These are phyloP conservation scores for Fusarium sarcochroum DNA, from an alignment of 2,329 filamentous ascomycete genomes.

Conservation along the genomic window DNA sequence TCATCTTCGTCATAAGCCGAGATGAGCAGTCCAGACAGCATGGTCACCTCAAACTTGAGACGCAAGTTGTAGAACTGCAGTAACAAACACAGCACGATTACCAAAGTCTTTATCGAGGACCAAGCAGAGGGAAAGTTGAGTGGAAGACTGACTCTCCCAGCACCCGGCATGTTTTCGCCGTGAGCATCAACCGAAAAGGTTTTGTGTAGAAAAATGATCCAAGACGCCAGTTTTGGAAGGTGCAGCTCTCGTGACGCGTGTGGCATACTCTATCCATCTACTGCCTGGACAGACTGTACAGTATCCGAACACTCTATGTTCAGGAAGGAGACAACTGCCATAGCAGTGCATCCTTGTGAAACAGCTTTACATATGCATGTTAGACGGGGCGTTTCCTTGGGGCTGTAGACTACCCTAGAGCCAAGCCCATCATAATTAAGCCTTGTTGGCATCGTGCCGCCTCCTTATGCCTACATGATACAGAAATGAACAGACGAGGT, in stretches of 20 bases:
- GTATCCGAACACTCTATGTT: not conserved
- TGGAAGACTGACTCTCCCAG: not conserved
- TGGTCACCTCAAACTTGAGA: not conserved
- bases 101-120: not conserved
- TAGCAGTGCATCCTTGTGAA: not conserved
- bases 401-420: not conserved
- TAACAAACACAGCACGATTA: not conserved
- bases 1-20: not conserved
- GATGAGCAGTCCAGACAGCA: not conserved
- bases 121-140: not conserved
- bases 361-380: not conserved
- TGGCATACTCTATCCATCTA: not conserved
- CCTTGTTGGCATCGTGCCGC: not conserved
- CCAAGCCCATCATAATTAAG: not conserved
- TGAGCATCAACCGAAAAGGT: not conserved
- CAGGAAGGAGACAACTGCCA: not conserved
- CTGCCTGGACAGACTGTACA: not conserved
- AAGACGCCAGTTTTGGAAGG: not conserved
- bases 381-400: not conserved
- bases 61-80: not conserved
- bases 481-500: not conserved
- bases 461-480: not conserved
- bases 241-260: not conserved
- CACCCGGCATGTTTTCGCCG: not conserved
- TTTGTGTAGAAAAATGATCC: not conserved